A percentile compares a stretch with the other conserved stretches of the same genome.
phyloP scores from a whole-genome alignment of 108 stramenopile genomes.

The Nitzschia sp. region DNA sequence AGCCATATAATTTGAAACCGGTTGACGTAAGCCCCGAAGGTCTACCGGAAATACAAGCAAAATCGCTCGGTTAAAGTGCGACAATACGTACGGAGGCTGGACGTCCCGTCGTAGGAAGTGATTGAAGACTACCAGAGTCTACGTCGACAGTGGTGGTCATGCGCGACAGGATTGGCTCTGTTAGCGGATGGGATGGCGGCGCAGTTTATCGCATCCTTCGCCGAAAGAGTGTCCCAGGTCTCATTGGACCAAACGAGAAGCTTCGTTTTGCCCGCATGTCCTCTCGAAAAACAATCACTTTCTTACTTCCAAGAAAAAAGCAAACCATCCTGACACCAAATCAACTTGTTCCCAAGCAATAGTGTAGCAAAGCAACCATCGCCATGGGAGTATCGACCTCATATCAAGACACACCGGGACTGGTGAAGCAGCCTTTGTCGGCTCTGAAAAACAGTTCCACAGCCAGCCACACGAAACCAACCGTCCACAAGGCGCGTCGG shows the following conservation, averaged over 20 bases:
- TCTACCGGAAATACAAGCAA: too few species aligned
- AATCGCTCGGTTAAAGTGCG: too few species aligned
- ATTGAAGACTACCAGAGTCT: too few species aligned
- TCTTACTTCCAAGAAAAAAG: not conserved
- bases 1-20: too few species aligned
- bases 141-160: too few species aligned
- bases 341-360: not conserved
- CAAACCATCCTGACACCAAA: not conserved
- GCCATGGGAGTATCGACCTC: conserved; percentile 17
- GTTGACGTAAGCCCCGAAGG: too few species aligned
- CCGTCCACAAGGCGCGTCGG: conserved; percentile 8
- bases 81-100: too few species aligned
- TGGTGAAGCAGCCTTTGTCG: not conserved
- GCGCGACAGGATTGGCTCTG: too few species aligned
- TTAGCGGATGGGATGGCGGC: not conserved
- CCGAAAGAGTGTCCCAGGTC: not conserved
- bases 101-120: too few species aligned
- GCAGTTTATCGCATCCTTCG: not conserved
- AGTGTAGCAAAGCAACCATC: not conserved
- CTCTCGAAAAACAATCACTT: conserved; percentile 1
- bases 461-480: not conserved
- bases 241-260: conserved; percentile 3
- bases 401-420: conserved; percentile 11
- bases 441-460: not conserved
- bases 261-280: not conserved